Evolutionary conservation across 208 protist species (phyloP), one percentile per base, ranked within the genome.

Genomic region (Trichomonas gallinae): DNA sequence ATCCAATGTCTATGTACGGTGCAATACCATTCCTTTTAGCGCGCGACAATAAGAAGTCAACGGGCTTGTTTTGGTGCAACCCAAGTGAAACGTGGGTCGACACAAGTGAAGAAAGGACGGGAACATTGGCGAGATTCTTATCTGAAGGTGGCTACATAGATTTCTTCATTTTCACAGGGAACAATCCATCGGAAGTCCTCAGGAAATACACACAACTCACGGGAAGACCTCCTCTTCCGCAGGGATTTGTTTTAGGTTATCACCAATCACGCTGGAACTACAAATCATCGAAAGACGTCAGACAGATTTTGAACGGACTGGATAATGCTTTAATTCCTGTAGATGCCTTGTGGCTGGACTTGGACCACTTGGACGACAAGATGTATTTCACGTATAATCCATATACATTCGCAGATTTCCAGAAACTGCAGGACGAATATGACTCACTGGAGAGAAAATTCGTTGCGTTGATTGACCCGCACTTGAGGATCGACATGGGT

Each of bases 341-440:
- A 97, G 99, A 99, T 98, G 98, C 98, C 21, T 98, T 99, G 45
- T 99, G 99, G 99, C 98, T 99, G 15, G 99, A 99, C 97, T 99
- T 99, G 97, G 99, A 99, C 97, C 99, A 99, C 97, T 99, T 99
- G 0, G 98, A 99, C 97, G 98, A 98, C 96, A 99, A 99, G 97
- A 85, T 96, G 88, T 99, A 99, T 97, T 96, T 96, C 40, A 17
- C 9, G n/a, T 91, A 48, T 48, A 36, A 91, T 91, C 83, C 83
- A 4, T 11, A 17, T 21, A 48, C 23, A 34, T 91, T 91, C 42
- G 6, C 34, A n/a, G 83, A 91, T 45, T 13, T 31, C 1, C 1
- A 91, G 42, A 21, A 13, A 48, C 9, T 91, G 15, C 40, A 48
- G 42, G 83, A 91, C 4, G 40, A 45, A 48, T 44, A 48, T 91